Base-by-base conservation (phyloP, 306 rosid genomes). In the Styphnolobium japonicum region DNA sequence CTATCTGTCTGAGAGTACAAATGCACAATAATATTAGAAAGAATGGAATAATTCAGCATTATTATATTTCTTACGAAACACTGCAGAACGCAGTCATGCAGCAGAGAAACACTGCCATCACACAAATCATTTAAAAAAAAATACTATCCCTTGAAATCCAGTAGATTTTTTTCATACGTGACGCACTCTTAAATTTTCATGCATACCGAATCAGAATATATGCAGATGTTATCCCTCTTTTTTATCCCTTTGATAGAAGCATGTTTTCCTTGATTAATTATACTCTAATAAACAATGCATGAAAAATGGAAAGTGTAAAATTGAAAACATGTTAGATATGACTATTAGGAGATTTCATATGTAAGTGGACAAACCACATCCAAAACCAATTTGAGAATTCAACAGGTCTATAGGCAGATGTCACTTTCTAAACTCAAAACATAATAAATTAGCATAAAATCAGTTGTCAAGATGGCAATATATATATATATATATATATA, bases 1-100 rank as follows among this genome's bases (percentile, higher is more conserved):
- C 97, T 92, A 85, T 95, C 98, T 8, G 97, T 92, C 98, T 95
- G 89, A 76, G 5, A n/a, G 61, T 21, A 62, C 10, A 63, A 69
- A 81, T 51, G 21, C 71, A 77, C 39, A 52, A 27, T 10, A 62
- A 68, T 45, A 55, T 86, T 63, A 86, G 86, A 70, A 57, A 14
- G 34, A 42, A 49, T 16, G 31, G 62, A 77, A 71, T 11, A 62
- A 51, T 19, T 61, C 75, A 61, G 33, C 48, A 71, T 27, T 23
- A 33, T 33, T 55, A 48, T 52, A 16, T 70, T 57, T 52, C 67
- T 55, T 57, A 11, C 53, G 25, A 73, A 81, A 77, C 71, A 78
- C 42, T 10, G 34, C 22, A 55, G 19, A n/a, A n/a, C 21, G 75
- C 76, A 53, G 48, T 66, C 49, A 81, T 27, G 60, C 63, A 53